phyloP scores from a whole-genome alignment of 2,329 filamentous ascomycete species.

The Talaromyces sp. region DNA sequence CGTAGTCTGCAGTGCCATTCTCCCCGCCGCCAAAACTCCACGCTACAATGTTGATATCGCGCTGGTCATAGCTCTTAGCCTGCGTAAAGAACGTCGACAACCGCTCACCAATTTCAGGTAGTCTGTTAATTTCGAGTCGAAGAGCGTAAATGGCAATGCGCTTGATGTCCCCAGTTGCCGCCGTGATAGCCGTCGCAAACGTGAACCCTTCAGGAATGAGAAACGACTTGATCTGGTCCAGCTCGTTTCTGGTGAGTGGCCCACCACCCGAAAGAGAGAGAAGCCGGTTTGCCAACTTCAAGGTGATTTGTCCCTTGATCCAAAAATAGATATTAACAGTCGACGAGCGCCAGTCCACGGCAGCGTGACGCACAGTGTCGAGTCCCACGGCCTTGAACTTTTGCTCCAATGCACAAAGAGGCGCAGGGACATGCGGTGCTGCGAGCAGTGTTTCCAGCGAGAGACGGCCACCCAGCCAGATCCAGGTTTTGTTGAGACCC shows the following conservation, averaged over 20 bases:
- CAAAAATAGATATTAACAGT: conserved; percentile 9
- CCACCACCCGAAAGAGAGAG: background rate
- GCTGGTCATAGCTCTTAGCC: conserved; percentile 1
- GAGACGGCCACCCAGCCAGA: conserved; percentile 6
- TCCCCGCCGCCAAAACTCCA: conserved; percentile 8
- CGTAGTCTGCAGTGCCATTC: conserved; percentile 2
- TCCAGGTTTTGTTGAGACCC: conserved; percentile 7
- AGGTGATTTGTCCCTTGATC: background rate
- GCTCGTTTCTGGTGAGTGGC: background rate
- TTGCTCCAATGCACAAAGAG: background rate
- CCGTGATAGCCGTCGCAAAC: conserved; percentile 3
- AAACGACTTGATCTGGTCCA: background rate
- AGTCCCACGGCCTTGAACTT: background rate
- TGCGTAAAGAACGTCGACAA: conserved; percentile 3
- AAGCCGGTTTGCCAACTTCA: background rate
- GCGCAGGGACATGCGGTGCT: background rate
- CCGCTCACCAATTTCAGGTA: background rate
- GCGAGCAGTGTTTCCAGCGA: background rate
- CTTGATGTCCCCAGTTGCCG: background rate
- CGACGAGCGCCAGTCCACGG: conserved; percentile 8
- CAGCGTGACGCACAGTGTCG: conserved; percentile 5
- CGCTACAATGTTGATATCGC: conserved; percentile 6
- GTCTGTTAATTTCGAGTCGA: background rate
- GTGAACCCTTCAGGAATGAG: conserved; percentile 4
- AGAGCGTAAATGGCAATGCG: conserved; percentile 9